These are phyloP conservation scores for Ogataea saltuana DNA, from an alignment of 805 yeast species.

Conservation along the genomic window DNA sequence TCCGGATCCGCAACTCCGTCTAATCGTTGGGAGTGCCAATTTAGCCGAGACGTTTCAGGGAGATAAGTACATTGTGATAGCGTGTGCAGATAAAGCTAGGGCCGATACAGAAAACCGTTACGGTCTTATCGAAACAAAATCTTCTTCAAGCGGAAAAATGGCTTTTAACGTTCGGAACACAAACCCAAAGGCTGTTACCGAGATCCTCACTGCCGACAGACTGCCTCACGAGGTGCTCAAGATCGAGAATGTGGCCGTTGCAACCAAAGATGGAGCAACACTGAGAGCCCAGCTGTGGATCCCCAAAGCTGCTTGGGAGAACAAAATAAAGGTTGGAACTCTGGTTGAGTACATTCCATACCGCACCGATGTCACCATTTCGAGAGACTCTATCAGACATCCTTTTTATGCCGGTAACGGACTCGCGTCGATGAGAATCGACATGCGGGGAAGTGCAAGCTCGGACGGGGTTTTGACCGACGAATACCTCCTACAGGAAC, in stretches of 20 bases:
- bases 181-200: slow-evolving; percentile 22
- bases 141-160: slow-evolving; percentile 26
- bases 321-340: slow-evolving; percentile 37
- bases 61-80: too few relatives aligned
- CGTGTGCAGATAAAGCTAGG: background rate
- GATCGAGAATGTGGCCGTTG: slow-evolving; percentile 38
- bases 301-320: slow-evolving; percentile 38
- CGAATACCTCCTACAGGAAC: slow-evolving; percentile 45
- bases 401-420: slow-evolving; percentile 50
- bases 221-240: slow-evolving; percentile 36
- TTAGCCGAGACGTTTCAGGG: too few relatives aligned
- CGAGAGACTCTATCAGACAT: slow-evolving; percentile 47
- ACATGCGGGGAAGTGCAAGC: slow-evolving; percentile 48
- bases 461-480: slow-evolving; percentile 44
- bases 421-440: slow-evolving; percentile 45
- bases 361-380: slow-evolving; percentile 46
- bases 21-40: too few relatives aligned
- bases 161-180: slow-evolving; percentile 45
- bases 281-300: slow-evolving; percentile 47
- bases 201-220: slow-evolving; percentile 20
- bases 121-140: too few relatives aligned
- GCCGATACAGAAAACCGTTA: background rate
- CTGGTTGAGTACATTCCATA: slow-evolving; percentile 48
- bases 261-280: slow-evolving; percentile 40
- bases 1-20: too few relatives aligned